Evolutionary conservation across 2,329 filamentous ascomycete species (phyloP).

Genomic region (Pestalotiopsis sp.): DNA sequence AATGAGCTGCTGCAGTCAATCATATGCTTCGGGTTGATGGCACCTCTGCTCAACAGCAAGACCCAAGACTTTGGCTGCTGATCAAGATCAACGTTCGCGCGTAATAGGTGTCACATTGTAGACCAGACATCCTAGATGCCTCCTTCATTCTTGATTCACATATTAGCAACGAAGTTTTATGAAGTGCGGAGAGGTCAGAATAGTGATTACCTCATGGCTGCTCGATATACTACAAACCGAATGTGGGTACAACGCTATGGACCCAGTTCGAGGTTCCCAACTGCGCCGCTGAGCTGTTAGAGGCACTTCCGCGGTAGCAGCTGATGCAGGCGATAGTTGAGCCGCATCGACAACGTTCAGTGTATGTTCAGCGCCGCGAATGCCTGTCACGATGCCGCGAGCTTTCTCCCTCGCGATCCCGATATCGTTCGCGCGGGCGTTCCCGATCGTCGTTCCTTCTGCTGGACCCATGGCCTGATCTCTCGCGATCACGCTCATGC

Average conservation of each 20-base stretch:
- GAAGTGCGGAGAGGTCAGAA: neutral
- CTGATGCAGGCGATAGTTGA: neutral
- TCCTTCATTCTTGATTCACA: neutral
- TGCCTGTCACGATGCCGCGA: conserved; percentile 26
- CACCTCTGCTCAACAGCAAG: no score
- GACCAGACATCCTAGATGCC: neutral
- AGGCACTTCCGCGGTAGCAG: neutral
- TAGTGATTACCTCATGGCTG: neutral
- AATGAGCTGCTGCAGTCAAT: no score
- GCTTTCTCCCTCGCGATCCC: conserved; percentile 19
- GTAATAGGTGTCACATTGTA: neutral
- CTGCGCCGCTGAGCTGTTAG: neutral
- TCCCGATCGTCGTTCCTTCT: conserved; percentile 30
- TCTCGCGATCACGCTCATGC: conserved; percentile 46
- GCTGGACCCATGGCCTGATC: conserved; percentile 34
- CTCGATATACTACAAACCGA: neutral
- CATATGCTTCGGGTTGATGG: no score
- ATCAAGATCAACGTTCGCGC: neutral
- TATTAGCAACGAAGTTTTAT: neutral
- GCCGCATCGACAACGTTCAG: no score
- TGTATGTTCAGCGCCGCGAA: conserved; percentile 19
- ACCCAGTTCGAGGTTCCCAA: neutral
- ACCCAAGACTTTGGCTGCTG: neutral
- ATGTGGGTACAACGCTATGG: conserved; percentile 18
- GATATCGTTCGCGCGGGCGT: conserved; percentile 28